phyloP scores from a whole-genome alignment of 495 filamentous ascomycete genomes.

The Penicillium robsamsonii region DNA sequence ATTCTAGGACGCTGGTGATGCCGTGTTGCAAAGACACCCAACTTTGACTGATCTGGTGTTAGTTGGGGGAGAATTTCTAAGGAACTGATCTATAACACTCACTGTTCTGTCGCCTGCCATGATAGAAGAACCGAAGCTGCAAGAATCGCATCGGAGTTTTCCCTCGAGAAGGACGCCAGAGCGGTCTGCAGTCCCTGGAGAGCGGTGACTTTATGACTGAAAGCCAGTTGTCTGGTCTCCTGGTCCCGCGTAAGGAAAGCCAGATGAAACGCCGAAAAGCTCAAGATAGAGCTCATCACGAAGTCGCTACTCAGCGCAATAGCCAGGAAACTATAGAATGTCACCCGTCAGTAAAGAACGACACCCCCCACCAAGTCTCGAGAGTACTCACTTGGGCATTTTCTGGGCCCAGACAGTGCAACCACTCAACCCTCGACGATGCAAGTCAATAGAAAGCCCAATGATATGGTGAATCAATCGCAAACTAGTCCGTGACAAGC shows the following conservation, averaged over 20 bases:
- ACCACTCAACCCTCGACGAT: conserved; percentile 68
- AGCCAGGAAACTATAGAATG: conserved; percentile 66
- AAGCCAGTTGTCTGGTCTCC: conserved; percentile 79
- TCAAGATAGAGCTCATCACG: conserved; percentile 89
- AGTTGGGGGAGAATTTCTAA: conserved; percentile 26
- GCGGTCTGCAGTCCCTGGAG: conserved; percentile 85
- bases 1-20: conserved; percentile 81
- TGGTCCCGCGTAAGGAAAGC: conserved; percentile 80
- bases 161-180: conserved; percentile 77
- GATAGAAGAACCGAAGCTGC: conserved; percentile 90
- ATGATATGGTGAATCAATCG: conserved; percentile 90
- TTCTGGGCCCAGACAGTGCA: conserved; percentile 90
- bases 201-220: conserved; percentile 80
- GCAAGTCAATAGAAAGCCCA: conserved; percentile 78
- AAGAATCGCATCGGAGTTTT: conserved; percentile 87
- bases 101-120: conserved; percentile 98
- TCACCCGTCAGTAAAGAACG: conserved; percentile 4
- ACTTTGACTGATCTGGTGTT: conserved; percentile 62
- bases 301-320: conserved; percentile 78
- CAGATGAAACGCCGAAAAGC: conserved; percentile 87
- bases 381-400: conserved; percentile 75
- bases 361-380: neutral
- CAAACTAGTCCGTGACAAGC: conserved; percentile 71
- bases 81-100: conserved; percentile 45
- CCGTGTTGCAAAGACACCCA: conserved; percentile 93